Percentiles rank a stretch among this genome's conserved stretches.
Conservation (phyloP, 139 green algal genomes). For the Penium margaritaceum region DNA sequence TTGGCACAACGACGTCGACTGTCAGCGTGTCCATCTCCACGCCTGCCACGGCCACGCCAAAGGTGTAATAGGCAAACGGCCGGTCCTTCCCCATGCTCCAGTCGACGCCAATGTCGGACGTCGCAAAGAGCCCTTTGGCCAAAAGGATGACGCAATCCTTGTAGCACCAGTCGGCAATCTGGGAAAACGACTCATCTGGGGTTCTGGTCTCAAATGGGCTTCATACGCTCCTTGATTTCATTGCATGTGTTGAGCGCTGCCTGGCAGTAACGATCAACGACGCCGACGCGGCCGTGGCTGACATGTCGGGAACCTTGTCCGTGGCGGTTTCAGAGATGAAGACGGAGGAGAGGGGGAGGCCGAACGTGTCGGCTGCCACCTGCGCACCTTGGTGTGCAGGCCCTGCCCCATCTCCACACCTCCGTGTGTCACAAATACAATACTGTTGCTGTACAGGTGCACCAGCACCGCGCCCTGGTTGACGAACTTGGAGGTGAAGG, state of each 20-base stretch:
- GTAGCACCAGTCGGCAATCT: conserved; percentile 66
- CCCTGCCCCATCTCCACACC: conserved; percentile 98
- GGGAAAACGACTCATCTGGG: no score
- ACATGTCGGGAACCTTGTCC: conserved; percentile 94
- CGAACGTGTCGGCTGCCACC: conserved; percentile 71
- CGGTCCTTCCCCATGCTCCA: conserved; percentile 48
- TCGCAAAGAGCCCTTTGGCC: conserved; percentile 90
- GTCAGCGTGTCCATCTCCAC: conserved; percentile 87
- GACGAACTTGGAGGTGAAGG: conserved; percentile 75
- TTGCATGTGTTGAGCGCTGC: conserved; percentile 81
- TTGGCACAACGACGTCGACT: conserved; percentile 67
- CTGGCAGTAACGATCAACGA: conserved; percentile 85
- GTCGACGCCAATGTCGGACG: conserved; percentile 70
- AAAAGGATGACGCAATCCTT: conserved; percentile 78
- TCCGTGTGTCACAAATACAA: conserved; percentile 84
- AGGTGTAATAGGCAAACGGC: conserved; percentile 90
- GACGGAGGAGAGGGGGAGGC: conserved; percentile 67
- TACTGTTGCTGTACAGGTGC: conserved; percentile 89
- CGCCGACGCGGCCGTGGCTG: conserved; percentile 80
- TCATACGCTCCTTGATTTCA: conserved; percentile 72
- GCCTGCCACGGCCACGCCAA: conserved; percentile 62
- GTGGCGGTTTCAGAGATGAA: conserved; percentile 87
- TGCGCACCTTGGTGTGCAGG: conserved; percentile 93
- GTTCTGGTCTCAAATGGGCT: conserved; percentile 47
- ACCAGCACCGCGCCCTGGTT: conserved; percentile 87